These are phyloP conservation scores for Cystobasidiaceae sp. DNA, from an alignment of 1,284 basidiomycete genomes.

Conservation along the genomic window DNA sequence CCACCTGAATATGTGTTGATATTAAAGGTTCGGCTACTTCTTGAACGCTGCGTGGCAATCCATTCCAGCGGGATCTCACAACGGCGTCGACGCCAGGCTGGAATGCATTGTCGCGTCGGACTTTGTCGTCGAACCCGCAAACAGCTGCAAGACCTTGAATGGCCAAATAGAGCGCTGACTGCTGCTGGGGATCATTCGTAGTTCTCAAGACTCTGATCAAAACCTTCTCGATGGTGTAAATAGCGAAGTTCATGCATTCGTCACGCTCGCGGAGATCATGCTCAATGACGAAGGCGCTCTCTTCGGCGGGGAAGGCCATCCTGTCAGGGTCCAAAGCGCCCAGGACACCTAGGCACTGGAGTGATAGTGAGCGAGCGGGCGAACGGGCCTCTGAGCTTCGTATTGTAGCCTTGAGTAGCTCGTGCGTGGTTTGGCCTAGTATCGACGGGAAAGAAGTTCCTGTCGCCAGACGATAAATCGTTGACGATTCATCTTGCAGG, in stretches of 20 bases:
- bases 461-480: conserved; percentile 59
- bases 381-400: conserved; percentile 55
- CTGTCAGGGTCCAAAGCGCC: conserved; percentile 96
- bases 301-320: conserved; percentile 62
- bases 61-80: conserved; percentile 68
- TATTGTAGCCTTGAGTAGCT: conserved; percentile 62
- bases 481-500: conserved; percentile 53
- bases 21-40: conserved; percentile 87
- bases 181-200: conserved; percentile 88
- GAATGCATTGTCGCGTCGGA: conserved; percentile 55
- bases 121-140: conserved; percentile 73
- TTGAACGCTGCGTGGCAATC: conserved; percentile 72
- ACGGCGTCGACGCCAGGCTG: conserved; percentile 54
- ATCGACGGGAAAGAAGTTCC: conserved; percentile 82
- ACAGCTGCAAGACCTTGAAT: conserved; percentile 89
- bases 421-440: conserved; percentile 64
- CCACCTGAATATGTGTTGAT: conserved; percentile 41
- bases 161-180: conserved; percentile 79
- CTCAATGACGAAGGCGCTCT: conserved; percentile 66
- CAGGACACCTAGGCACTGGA: conserved; percentile 87
- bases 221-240: conserved; percentile 78
- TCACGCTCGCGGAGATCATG: conserved; percentile 76
- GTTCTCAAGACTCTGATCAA: conserved; percentile 89
- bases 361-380: conserved; percentile 62
- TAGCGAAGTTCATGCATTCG: conserved; percentile 73